Conservation (phyloP, 345 rosid genomes). For the Syzygium aromaticum region DNA sequence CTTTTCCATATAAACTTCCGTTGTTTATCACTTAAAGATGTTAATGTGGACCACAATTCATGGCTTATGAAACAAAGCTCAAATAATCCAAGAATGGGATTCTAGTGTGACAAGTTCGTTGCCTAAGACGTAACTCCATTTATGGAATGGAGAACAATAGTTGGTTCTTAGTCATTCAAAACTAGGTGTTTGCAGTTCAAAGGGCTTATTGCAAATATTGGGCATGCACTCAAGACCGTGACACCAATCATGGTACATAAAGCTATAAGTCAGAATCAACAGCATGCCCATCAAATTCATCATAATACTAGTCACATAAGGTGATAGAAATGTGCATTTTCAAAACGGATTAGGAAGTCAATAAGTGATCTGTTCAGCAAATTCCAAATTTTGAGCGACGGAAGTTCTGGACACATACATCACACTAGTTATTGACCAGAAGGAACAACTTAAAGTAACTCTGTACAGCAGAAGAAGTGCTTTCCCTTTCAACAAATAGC, state of each 20-base stretch:
- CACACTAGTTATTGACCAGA: neutral
- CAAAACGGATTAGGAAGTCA: neutral
- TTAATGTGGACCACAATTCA: neutral
- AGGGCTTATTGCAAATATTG: neutral
- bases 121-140: neutral
- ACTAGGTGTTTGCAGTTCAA: neutral
- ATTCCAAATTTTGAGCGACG: neutral
- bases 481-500: neutral
- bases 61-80: neutral
- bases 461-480: neutral
- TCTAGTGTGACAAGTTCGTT: neutral
- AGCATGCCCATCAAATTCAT: neutral
- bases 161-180: neutral
- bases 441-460: neutral
- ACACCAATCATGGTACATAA: neutral
- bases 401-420: neutral
- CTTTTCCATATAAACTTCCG: neutral
- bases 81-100: neutral
- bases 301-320: neutral
- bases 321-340: neutral
- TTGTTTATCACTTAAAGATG: neutral
- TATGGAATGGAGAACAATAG: neutral
- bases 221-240: neutral
- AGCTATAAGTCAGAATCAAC: neutral
- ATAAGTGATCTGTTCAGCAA: neutral